Evolutionary conservation across 73 alveolate genomes (phyloP).

Genomic region (Uronychia binucleata): DNA sequence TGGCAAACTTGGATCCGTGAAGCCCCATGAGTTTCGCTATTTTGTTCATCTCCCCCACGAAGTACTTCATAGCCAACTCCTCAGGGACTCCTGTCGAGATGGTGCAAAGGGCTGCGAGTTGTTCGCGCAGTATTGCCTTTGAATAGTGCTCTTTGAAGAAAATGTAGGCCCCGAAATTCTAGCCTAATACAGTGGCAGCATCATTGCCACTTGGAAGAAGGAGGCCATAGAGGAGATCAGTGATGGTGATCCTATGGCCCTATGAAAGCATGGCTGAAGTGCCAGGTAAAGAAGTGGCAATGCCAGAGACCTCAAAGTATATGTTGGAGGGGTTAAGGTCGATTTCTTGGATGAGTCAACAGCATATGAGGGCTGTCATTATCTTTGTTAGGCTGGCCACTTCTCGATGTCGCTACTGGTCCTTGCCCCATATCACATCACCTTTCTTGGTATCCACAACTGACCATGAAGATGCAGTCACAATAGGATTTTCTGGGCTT

Average conservation of each 20-base stretch:
- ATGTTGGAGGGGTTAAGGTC: conserved; percentile 39
- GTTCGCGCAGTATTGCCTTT: background rate
- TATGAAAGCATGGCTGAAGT: conserved; percentile 68
- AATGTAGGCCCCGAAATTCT: conserved; percentile 48
- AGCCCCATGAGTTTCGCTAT: conserved; percentile 41
- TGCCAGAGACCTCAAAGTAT: conserved; percentile 57
- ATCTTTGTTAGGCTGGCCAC: conserved; percentile 81
- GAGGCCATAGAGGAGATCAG: conserved; percentile 69
- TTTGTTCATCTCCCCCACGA: conserved; percentile 61
- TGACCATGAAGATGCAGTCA: conserved; percentile 59
- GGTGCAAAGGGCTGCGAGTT: background rate
- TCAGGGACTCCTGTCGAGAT: background rate
- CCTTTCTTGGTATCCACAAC: conserved; percentile 40
- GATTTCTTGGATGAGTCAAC: conserved; percentile 42
- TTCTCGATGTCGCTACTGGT: conserved; percentile 47
- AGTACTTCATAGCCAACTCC: conserved; percentile 10
- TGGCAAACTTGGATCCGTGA: conserved; percentile 36
- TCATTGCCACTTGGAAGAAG: conserved; percentile 88
- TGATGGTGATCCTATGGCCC: conserved; percentile 51
- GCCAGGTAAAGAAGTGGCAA: conserved; percentile 70
- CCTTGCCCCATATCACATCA: conserved; percentile 33
- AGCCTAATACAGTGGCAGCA: conserved; percentile 66
- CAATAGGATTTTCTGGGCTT: conserved; percentile 15
- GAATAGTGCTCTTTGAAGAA: background rate
- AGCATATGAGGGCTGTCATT: conserved; percentile 62